Base-by-base conservation (phyloP, 345 rosid genomes). In the Garcia nutans region DNA sequence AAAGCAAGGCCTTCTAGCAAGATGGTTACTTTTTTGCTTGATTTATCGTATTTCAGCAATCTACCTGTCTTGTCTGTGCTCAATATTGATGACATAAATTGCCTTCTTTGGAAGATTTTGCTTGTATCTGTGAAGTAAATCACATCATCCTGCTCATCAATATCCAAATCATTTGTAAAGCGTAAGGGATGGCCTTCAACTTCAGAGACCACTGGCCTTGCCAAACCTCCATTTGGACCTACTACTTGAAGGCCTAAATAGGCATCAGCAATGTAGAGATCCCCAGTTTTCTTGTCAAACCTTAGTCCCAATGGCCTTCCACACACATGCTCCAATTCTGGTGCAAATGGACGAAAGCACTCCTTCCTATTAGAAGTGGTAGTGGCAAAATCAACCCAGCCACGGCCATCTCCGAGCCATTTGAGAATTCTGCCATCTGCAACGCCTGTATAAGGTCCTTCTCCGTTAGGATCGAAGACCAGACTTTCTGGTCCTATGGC, bases 401-500 rank as follows among this genome's bases (percentile, higher is more conserved):
- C 56, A 10, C 19, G 23, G 20, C 24, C 65, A 20, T 72, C 52
- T 12, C 61, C 81, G 5, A 16, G 58, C 83, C 83, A 80, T 22
- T 71, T 71, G 64, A 91, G 82, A 78, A 91, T 74, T 59, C 93
- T 85, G 45, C 92, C 93, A 41, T 91, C 92, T 0, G 92, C 84
- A 26, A 91, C 90, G 0, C 96, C 92, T 10, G 88, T 85, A 82
- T 89, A 91, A 0, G 93, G 96, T 5, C 92, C 93, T 6, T 78
- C 86, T 0, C 92, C 92, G 2, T 73, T 62, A 50, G 83, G 84
- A 72, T 87, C 89, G 74, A 91, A 91, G 41, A 79, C 90, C 24
- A 89, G 20, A 71, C 96, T 91, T 82, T 91, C 96, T 1, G 93
- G 96, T 16, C 92, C 96, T 1, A 85, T n/a, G 11, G 91, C 91